Evolutionary conservation across 805 yeast species (phyloP), one percentile per base, ranked within the genome.

Genomic region (Isabelozyma pseudorhagii): DNA sequence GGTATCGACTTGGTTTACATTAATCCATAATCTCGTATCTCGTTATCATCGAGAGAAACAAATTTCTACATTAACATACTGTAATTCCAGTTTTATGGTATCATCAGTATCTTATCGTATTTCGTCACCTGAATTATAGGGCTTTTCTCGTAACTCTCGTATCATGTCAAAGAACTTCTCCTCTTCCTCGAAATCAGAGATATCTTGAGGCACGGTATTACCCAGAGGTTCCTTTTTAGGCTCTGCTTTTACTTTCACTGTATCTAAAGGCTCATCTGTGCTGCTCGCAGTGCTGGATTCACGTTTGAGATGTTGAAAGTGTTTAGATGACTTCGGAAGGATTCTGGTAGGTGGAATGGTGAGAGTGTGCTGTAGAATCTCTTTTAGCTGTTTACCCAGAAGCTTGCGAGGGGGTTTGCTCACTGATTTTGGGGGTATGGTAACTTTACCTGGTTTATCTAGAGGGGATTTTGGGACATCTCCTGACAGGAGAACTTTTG

Each of bases 121-220:
- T 9, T 31, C 36, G 10, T 31, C 36, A 9, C n/a, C 36, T 31
- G 36, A 31, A 31, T 31, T 13, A 13, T 31, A 8, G n/a, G 36
- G n/a, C n/a, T 42, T 15, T 14, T 45, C 43, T 34, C 38, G 40
- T 29, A 11, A 8, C 31, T 49, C 45, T 21, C 44, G 40, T 9
- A 59, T 25, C 61, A 57, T 55, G 9, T 53, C 54, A 13, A 47
- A 39, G 27, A 58, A 57, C 11, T 45, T 48, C 13, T 47, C 53
- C 39, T 59, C 59, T 40, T 56, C 61, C 42, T 61, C 64, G 40
- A 54, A 55, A 21, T 60, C 64, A 10, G 63, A 56, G n/a, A 61
- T 39, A 41, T 60, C 62, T 43, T 57, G 52, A 8, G 27, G 46
- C 34, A 48, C 46, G n/a, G 34, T 41, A 18, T 46, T 50, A 11